A percentile compares a stretch with the other conserved stretches of the same genome.
Evolutionary conservation across 2,329 filamentous ascomycete genomes (phyloP).

Genomic region (Xylariaceae sp.): DNA sequence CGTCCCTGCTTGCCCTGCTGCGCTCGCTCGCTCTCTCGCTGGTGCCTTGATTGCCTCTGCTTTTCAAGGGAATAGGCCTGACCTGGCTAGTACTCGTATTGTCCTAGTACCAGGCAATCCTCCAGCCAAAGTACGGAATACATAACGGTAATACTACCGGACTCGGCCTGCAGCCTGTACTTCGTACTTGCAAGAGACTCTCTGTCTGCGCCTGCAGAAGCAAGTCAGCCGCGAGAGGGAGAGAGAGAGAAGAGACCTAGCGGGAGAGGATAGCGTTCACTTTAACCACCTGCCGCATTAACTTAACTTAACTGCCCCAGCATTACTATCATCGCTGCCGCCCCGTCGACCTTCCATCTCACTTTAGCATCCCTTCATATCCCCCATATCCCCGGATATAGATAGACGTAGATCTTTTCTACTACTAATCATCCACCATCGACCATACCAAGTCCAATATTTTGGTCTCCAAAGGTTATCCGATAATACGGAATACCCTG

Average conservation of each 20-base stretch:
- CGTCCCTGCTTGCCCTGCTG: not conserved
- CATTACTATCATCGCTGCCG: no score
- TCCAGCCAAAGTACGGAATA: no score
- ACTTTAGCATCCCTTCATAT: conserved; percentile 1
- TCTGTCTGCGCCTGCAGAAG: no score
- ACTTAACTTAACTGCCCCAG: no score
- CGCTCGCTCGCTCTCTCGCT: not conserved
- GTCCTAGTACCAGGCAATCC: no score
- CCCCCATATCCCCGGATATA: not conserved
- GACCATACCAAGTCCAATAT: not conserved
- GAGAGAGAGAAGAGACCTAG: not conserved
- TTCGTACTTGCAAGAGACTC: no score
- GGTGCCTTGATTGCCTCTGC: not conserved
- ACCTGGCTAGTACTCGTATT: no score
- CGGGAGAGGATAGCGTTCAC: not conserved
- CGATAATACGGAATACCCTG: not conserved
- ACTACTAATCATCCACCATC: not conserved
- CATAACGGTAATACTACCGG: no score
- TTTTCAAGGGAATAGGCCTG: no score
- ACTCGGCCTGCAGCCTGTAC: no score
- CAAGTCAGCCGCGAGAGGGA: no score
- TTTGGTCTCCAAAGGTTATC: not conserved
- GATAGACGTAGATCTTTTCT: not conserved
- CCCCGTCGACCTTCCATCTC: conserved; percentile 13
- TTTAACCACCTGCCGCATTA: no score